phyloP scores from a whole-genome alignment of 805 yeast species.

The Sugiyamaella smithiae region DNA sequence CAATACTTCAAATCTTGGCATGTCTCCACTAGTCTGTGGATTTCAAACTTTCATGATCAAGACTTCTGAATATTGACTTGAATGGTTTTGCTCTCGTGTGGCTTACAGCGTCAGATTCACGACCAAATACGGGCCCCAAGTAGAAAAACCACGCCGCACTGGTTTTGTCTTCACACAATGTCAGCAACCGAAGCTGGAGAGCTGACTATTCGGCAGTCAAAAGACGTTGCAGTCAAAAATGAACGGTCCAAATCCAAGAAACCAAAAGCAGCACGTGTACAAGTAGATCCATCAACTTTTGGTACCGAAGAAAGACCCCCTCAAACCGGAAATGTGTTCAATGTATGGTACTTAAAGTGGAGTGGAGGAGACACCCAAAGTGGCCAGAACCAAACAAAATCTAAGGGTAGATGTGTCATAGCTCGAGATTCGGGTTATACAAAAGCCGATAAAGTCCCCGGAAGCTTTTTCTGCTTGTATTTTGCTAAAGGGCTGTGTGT shows the following conservation, averaged over 20 bases:
- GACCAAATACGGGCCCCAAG: too few relatives aligned
- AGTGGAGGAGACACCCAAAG: constrained; percentile 63
- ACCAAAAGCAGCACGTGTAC: constrained; percentile 55
- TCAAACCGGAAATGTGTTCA: constrained; percentile 76
- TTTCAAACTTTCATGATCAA: too few relatives aligned
- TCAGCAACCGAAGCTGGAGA: too few relatives aligned
- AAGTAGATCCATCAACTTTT: constrained; percentile 61
- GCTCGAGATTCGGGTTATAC: constrained; percentile 73
- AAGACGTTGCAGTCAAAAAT: too few relatives aligned
- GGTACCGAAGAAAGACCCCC: constrained; percentile 63
- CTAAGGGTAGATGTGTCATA: constrained; percentile 60
- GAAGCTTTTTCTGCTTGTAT: constrained; percentile 66
- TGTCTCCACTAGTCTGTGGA: too few relatives aligned
- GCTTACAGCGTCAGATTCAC: too few relatives aligned
- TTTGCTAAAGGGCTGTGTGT: constrained; percentile 89
- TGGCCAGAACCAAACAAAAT: constrained; percentile 40
- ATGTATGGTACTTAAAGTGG: constrained; percentile 84
- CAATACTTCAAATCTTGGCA: too few relatives aligned
- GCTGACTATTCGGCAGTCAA: too few relatives aligned
- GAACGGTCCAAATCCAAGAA: constrained; percentile 13
- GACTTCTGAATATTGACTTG: too few relatives aligned
- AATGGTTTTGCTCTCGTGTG: too few relatives aligned
- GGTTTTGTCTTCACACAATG: too few relatives aligned
- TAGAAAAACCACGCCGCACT: too few relatives aligned
- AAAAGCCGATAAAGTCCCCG: constrained; percentile 51